Evolutionary conservation across 805 yeast genomes (phyloP).

Genomic region (Starmerella tilneyi): DNA sequence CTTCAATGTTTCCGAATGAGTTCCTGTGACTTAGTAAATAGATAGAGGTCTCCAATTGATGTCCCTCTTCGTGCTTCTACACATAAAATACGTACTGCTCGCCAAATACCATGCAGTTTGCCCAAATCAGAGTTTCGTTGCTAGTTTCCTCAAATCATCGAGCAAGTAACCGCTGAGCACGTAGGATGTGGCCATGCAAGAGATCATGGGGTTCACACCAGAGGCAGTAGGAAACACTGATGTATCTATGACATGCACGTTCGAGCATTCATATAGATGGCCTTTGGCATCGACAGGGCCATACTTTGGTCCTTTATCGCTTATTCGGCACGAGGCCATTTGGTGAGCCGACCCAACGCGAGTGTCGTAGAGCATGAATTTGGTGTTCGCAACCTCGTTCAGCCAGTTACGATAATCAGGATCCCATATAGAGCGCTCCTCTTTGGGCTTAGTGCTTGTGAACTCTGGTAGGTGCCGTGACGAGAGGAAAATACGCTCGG

Average conservation of each 20-base stretch:
- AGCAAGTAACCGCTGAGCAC: constrained; percentile 35
- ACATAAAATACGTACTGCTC: too few relatives aligned
- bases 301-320: constrained; percentile 33
- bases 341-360: constrained; percentile 44
- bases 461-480: constrained; percentile 35
- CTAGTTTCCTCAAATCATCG: constrained; percentile 24
- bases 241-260: constrained; percentile 43
- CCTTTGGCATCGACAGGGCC: constrained; percentile 41
- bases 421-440: constrained; percentile 36
- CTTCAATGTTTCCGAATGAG: too few relatives aligned
- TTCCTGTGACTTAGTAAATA: too few relatives aligned
- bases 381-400: constrained; percentile 21
- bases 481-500: constrained; percentile 34
- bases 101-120: too few relatives aligned
- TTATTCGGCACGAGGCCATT: constrained; percentile 43
- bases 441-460: constrained; percentile 27
- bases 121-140: constrained; percentile 10
- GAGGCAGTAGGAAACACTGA: constrained; percentile 44
- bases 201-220: constrained; percentile 47
- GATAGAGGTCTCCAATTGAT: background rate
- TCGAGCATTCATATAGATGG: constrained; percentile 39
- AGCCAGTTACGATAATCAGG: constrained; percentile 34
- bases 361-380: constrained; percentile 28
- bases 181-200: constrained; percentile 41
- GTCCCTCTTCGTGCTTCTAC: too few relatives aligned